Percentiles rank a stretch among this genome's conserved stretches.
Conservation (phyloP, 2,329 filamentous ascomycete genomes). For the Phialemoniopsis sp. region DNA sequence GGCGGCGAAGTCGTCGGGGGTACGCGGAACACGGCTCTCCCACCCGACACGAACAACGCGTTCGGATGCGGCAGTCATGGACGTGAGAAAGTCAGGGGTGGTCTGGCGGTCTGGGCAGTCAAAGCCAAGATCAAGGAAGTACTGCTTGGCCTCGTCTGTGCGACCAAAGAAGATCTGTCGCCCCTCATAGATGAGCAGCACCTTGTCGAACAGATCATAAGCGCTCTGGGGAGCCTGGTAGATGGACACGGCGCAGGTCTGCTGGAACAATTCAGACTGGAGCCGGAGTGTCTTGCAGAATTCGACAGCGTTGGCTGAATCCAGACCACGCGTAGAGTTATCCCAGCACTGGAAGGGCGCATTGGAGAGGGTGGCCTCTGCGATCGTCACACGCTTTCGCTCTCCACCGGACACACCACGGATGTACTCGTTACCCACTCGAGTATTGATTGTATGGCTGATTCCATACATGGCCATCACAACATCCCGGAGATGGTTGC, state of each 20-base stretch:
- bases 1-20: conserved; percentile 31
- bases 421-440: conserved; percentile 64
- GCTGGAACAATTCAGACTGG: conserved; percentile 38
- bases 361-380: conserved; percentile 60
- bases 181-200: conserved; percentile 2
- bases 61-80: conserved; percentile 36
- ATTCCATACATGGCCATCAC: conserved; percentile 68
- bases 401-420: conserved; percentile 60
- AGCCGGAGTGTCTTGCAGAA: conserved; percentile 46
- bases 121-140: conserved; percentile 40
- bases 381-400: conserved; percentile 72
- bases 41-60: conserved; percentile 25
- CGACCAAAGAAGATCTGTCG: conserved; percentile 20
- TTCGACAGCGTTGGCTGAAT: conserved; percentile 46
- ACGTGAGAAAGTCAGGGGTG: conserved; percentile 41
- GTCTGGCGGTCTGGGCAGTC: conserved; percentile 36
- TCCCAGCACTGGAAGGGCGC: conserved; percentile 50
- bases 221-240: conserved; percentile 33
- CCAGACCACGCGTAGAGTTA: conserved; percentile 46
- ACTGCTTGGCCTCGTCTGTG: conserved; percentile 32
- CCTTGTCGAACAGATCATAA: conserved; percentile 25
- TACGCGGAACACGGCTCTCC: conserved; percentile 25
- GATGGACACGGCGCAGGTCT: conserved; percentile 43
- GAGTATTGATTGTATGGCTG: conserved; percentile 61
- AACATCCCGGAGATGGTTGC: conserved; percentile 45